phyloP scores from a whole-genome alignment of 805 yeast species.

The Lipomyces orientalis region DNA sequence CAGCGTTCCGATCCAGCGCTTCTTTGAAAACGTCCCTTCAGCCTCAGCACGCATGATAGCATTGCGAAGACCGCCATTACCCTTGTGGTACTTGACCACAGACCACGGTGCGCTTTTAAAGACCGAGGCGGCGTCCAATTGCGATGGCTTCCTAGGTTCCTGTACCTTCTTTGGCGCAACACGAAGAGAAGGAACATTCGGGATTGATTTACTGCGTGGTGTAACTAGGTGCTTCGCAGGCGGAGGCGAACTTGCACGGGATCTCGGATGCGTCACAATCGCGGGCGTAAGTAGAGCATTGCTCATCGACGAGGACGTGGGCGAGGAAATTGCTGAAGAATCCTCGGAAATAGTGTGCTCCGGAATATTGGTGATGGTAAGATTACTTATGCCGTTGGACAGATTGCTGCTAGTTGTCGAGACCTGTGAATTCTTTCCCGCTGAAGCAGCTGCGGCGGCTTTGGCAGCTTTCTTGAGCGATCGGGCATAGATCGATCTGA shows the following conservation, averaged over 20 bases:
- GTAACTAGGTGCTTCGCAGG: constrained; percentile 36
- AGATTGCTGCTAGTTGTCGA: not conserved
- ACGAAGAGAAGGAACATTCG: constrained; percentile 24
- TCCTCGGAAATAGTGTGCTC: not conserved
- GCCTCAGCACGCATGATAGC: constrained; percentile 69
- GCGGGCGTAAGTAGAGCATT: not conserved
- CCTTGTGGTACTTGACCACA: constrained; percentile 69
- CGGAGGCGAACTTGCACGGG: constrained; percentile 41
- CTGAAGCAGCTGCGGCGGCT: not conserved
- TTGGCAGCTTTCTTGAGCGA: constrained; percentile 11
- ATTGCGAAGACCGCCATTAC: constrained; percentile 87
- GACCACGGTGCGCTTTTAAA: constrained; percentile 60
- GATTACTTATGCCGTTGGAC: not conserved
- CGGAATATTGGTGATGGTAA: not conserved
- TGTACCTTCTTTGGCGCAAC: constrained; percentile 21
- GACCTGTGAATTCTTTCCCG: not conserved
- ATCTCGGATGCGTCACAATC: constrained; percentile 37
- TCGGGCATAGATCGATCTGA: constrained; percentile 20
- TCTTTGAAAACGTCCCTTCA: constrained; percentile 45
- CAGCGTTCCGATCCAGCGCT: constrained; percentile 85
- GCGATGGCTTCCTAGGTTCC: constrained; percentile 11
- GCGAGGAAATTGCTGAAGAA: not conserved
- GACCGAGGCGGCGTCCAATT: constrained; percentile 19
- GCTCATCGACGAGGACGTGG: not conserved
- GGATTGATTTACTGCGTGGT: constrained; percentile 21